A percentile compares a stretch with the other conserved stretches of the same genome.
Evolutionary conservation across 805 yeast genomes (phyloP).

Genomic region (Candida easanensis): DNA sequence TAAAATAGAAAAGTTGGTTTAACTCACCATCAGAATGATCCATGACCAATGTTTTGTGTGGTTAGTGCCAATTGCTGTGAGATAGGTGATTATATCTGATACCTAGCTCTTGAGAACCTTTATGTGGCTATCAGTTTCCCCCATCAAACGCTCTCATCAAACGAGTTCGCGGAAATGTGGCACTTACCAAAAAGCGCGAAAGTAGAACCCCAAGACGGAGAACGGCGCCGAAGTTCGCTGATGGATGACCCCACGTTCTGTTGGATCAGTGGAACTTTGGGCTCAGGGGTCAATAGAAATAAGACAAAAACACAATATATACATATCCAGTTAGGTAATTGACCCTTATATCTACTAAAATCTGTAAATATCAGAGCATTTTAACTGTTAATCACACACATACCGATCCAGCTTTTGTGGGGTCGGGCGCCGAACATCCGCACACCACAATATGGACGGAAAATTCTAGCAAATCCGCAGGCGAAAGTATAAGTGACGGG

Average conservation of each 20-base stretch:
- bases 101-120: neutral
- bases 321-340: no score
- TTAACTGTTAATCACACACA: no score
- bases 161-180: conserved; percentile 7
- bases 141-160: neutral
- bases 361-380: no score
- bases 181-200: neutral
- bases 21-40: conserved; percentile 1
- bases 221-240: neutral
- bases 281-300: neutral
- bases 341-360: no score
- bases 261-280: no score
- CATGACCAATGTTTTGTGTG: neutral
- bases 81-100: no score
- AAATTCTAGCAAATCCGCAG: conserved; percentile 17
- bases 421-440: conserved; percentile 10
- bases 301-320: no score
- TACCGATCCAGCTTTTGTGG: neutral
- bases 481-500: conserved; percentile 3
- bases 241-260: no score
- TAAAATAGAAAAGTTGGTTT: no score
- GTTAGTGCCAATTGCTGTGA: no score
- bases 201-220: neutral
- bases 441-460: conserved; percentile 11
- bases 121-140: neutral